Evolutionary conservation across 2,329 filamentous ascomycete genomes (phyloP), one percentile per base, ranked within the genome.

Genomic region (Aspergillus uvarum): DNA sequence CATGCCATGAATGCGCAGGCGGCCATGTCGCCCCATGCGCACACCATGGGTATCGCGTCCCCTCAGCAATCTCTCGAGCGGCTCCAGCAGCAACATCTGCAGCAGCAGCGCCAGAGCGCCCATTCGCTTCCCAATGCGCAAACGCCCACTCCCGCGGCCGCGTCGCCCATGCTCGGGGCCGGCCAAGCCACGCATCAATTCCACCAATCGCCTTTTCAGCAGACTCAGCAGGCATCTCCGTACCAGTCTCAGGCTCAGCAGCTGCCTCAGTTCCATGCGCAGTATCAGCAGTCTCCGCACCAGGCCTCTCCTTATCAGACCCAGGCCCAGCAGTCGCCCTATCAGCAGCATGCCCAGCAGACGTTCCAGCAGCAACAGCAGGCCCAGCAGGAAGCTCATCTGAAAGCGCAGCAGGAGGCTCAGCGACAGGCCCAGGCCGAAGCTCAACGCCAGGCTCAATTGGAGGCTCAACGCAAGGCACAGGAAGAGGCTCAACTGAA

Each of bases 41-140:
- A 74, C 47, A 64, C 65, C 6, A 68, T 71, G 63, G 65, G 60
- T 32, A 64, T 73, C 11, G 65, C 71, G 16, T 75, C 72, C 6
- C 72, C 72, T 5, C 72, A 74, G 62, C 70, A 72, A 53, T 64
- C 67, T 1, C 55, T 72, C 53, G 72, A 74, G 22, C 61, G 70
- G 38, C 57, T 73, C 10, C 70, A 71, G 26, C 71, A 70, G 7
- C 66, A 71, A 44, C 70, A 71, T 2, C 63, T 68, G 12, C 71
- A 72, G 12, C 71, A 72, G 52, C 68, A 70, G 2, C 68, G 68
- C 6, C 63, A 64, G 47, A 49, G 57, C 14, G 49, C 64, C 12
- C 60, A 67, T 54, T 35, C 59, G 7, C 61, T 66, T 51, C 54
- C 62, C 12, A 47, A 60, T 10, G 31, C 58, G 12, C 54, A 64